A percentile compares a stretch with the other conserved stretches of the same genome.
Conservation (phyloP, 2,329 filamentous ascomycete genomes). For the Trichoderma endophyticum region DNA sequence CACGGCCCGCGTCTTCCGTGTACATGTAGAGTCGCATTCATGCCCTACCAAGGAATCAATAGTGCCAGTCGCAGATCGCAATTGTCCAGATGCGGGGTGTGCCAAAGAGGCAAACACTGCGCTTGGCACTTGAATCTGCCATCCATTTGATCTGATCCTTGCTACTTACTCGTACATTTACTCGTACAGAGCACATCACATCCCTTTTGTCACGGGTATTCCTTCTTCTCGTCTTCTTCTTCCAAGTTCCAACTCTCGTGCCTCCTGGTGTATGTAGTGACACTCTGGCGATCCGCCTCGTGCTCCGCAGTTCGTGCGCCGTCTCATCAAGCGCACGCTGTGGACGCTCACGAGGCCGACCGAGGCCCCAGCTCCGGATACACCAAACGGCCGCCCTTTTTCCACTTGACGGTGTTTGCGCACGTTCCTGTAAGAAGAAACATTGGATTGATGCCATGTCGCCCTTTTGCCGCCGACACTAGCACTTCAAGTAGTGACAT, state of each 20-base stretch:
- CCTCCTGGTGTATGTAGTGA: neutral
- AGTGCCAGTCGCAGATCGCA: neutral
- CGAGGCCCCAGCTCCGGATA: conserved; percentile 1
- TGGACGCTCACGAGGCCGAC: neutral
- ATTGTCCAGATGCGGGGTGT: conserved; percentile 11
- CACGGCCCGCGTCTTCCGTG: neutral
- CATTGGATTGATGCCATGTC: neutral
- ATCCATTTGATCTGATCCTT: neutral
- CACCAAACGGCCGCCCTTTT: neutral
- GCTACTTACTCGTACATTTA: too few relatives aligned
- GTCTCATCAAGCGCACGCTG: conserved; percentile 13
- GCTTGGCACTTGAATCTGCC: neutral
- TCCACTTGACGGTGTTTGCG: neutral
- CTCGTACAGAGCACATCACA: neutral
- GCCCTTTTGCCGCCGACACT: neutral
- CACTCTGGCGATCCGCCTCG: neutral
- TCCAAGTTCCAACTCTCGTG: neutral
- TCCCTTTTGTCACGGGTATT: neutral
- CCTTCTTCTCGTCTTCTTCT: neutral
- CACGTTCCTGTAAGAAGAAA: neutral
- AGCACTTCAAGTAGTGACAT: neutral
- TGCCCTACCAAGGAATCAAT: neutral
- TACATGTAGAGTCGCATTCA: neutral
- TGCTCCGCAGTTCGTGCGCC: neutral
- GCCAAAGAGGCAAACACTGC: neutral